A percentile compares a stretch with the other conserved stretches of the same genome.
These are phyloP conservation scores for Cucurbita maxima DNA, from an alignment of 306 rosid genomes.

Conservation along the genomic window DNA sequence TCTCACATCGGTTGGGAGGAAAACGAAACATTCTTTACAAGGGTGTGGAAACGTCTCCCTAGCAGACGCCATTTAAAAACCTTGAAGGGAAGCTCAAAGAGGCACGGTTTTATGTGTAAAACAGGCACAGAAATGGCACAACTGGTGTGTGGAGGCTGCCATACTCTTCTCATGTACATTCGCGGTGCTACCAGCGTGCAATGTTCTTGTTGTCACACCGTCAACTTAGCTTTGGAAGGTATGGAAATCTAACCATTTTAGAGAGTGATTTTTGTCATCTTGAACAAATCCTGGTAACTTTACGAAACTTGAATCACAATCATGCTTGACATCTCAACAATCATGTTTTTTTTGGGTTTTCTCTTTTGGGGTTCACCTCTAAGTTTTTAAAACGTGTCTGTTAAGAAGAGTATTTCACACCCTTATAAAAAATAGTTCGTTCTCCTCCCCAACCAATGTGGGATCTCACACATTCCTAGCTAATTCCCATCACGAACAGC, in stretches of 20 bases:
- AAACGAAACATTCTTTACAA: too few relatives aligned
- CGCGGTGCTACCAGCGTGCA: slow-evolving; percentile 94
- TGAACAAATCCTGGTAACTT: not conserved
- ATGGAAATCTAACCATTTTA: slow-evolving; percentile 2
- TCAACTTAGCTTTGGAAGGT: slow-evolving; percentile 96
- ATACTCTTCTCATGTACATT: slow-evolving; percentile 90
- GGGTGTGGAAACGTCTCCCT: too few relatives aligned
- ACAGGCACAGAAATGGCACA: slow-evolving; percentile 99
- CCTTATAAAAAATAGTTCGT: too few relatives aligned
- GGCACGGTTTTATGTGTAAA: not conserved
- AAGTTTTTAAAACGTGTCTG: too few relatives aligned
- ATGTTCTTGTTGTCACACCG: slow-evolving; percentile 98
- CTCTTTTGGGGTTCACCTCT: too few relatives aligned
- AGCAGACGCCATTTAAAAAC: too few relatives aligned
- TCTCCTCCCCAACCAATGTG: too few relatives aligned
- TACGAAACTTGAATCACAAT: not conserved
- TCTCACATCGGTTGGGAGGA: too few relatives aligned
- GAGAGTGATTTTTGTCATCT: not conserved
- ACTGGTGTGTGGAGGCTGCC: slow-evolving; percentile 95
- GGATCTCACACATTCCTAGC: not conserved
- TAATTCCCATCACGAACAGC: not conserved
- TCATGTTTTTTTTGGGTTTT: too few relatives aligned
- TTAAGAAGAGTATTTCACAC: too few relatives aligned
- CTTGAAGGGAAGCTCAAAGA: too few relatives aligned
- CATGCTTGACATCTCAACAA: not conserved